A percentile compares a stretch with the other conserved stretches of the same genome.
These are phyloP conservation scores for Ophiostoma perfectum DNA, from an alignment of 2,329 filamentous ascomycete species.

Conservation along the genomic window DNA sequence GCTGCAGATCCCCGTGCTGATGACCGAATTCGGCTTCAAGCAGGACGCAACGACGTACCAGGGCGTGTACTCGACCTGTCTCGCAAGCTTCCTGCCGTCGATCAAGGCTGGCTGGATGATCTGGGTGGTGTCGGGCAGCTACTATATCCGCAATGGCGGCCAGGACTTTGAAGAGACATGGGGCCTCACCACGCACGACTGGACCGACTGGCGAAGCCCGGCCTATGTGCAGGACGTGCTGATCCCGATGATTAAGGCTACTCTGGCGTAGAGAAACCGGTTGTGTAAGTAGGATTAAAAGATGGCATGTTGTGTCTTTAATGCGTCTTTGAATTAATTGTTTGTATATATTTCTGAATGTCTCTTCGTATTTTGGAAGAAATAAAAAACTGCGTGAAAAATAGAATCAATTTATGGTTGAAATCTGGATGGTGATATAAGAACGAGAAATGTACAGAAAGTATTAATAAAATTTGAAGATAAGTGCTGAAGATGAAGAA, in stretches of 20 bases:
- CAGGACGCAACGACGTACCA: slow-evolving; percentile 44
- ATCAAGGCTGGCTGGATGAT: slow-evolving; percentile 51
- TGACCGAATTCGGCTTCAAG: slow-evolving; percentile 52
- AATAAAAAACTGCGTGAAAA: too few species aligned
- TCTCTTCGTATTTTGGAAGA: too few species aligned
- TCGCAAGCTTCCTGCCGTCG: slow-evolving; percentile 44
- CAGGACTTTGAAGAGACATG: slow-evolving; percentile 55
- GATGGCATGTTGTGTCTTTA: neutral
- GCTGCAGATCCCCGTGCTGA: slow-evolving; percentile 43
- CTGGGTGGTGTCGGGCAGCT: slow-evolving; percentile 55
- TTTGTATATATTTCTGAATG: too few species aligned
- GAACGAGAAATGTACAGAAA: too few species aligned
- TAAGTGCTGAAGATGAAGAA: too few species aligned
- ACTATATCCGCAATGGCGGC: slow-evolving; percentile 49
- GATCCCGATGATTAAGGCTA: slow-evolving; percentile 38
- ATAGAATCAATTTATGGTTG: too few species aligned
- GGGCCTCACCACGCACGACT: slow-evolving; percentile 51
- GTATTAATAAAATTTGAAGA: too few species aligned
- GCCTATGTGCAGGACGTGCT: slow-evolving; percentile 40
- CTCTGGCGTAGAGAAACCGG: slow-evolving; percentile 26
- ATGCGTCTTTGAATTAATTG: neutral
- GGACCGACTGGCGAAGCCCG: slow-evolving; percentile 46
- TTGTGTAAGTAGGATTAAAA: neutral
- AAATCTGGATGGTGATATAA: too few species aligned
- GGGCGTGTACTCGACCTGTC: slow-evolving; percentile 48